Conservation (phyloP, 495 filamentous ascomycete genomes). For the Xylaria cubensis region DNA sequence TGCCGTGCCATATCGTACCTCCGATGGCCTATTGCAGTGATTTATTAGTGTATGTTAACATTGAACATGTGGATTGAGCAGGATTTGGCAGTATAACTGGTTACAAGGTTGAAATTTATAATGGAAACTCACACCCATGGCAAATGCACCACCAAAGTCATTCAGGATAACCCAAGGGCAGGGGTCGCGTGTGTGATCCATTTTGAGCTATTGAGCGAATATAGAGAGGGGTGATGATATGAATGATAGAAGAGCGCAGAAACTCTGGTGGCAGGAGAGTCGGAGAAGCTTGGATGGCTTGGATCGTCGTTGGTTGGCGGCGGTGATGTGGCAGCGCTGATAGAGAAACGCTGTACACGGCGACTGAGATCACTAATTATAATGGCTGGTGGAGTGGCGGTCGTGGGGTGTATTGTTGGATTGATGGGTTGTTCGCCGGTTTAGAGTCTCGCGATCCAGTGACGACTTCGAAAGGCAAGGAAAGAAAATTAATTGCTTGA, state of each 20-base stretch:
- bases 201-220: conserved; percentile 33
- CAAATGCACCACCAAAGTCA: conserved; percentile 96
- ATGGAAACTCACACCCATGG: conserved; percentile 81
- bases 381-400: not conserved
- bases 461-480: conserved; percentile 20
- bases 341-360: not conserved
- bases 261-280: not conserved
- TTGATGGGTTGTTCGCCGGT: conserved; percentile 1
- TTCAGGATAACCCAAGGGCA: conserved; percentile 96
- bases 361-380: not conserved
- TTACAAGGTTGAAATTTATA: not conserved
- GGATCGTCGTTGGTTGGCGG: not conserved
- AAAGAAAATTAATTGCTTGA: conserved; percentile 27
- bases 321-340: not conserved
- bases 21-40: conserved; percentile 71
- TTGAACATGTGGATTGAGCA: not conserved
- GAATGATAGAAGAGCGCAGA: not conserved
- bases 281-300: not conserved
- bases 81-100: not conserved
- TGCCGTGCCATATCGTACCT: conserved; percentile 95
- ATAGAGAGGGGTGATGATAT: not conserved
- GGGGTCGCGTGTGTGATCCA: conserved; percentile 88
- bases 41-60: conserved; percentile 3
- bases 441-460: not conserved
- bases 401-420: not conserved